phyloP scores from a whole-genome alignment of 2,329 filamentous ascomycete species.

The Fusarium drepaniforme region DNA sequence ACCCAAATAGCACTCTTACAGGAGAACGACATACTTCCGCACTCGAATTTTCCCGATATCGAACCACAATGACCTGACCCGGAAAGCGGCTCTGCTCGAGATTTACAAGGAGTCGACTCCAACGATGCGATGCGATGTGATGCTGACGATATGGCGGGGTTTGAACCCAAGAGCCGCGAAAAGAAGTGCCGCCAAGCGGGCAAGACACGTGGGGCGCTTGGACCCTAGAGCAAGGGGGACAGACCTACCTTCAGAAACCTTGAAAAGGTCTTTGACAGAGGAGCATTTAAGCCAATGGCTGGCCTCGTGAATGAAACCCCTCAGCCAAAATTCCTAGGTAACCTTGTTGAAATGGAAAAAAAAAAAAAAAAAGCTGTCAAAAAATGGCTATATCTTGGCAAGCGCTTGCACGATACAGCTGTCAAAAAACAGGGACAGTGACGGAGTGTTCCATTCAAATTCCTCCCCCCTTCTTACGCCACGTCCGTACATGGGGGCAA shows the following conservation, averaged over 20 bases:
- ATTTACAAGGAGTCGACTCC: slow-evolving; percentile 9
- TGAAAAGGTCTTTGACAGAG: not conserved
- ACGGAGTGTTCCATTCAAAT: slow-evolving; percentile 1
- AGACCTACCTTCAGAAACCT: not conserved
- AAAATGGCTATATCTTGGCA: not conserved
- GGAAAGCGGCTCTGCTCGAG: slow-evolving; percentile 21
- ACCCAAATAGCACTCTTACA: not conserved
- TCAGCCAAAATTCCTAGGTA: no score
- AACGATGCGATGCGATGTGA: not conserved
- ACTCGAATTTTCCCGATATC: not conserved
- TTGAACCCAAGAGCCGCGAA: slow-evolving; percentile 25
- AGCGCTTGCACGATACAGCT: not conserved
- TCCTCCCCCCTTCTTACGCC: slow-evolving; percentile 6
- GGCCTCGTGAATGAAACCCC: not conserved
- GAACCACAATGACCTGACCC: slow-evolving; percentile 44
- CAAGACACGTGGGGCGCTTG: slow-evolving; percentile 32
- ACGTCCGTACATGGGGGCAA: not conserved
- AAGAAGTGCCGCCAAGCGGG: slow-evolving; percentile 19
- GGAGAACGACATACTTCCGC: not conserved
- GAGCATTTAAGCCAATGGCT: not conserved
- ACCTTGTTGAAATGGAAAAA: not conserved
- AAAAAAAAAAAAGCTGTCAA: not conserved
- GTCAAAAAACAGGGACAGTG: slow-evolving; percentile 1
- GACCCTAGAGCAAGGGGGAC: slow-evolving; percentile 26
- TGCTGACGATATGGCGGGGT: slow-evolving; percentile 27